phyloP scores from a whole-genome alignment of 495 filamentous ascomycete species.

The Aspergillus asperescens region DNA sequence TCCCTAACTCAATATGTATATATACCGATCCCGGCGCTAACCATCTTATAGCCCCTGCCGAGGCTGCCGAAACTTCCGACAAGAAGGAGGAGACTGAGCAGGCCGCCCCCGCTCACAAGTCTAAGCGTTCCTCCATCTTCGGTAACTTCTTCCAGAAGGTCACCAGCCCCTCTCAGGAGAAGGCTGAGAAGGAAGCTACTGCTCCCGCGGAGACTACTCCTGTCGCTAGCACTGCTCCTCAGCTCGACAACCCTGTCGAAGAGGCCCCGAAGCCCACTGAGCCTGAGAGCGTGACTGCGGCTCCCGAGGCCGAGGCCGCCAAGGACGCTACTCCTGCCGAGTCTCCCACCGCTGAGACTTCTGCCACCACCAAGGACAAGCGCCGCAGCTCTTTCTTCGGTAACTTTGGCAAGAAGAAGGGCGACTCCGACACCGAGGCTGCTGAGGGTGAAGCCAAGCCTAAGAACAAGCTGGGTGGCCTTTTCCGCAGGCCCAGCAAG shows the following conservation, averaged over 20 bases:
- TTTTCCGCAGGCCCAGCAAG: conserved; percentile 55
- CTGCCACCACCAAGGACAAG: conserved; percentile 44
- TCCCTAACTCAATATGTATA: no score
- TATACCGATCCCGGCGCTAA: conserved; percentile 4
- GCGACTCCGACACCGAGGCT: conserved; percentile 46
- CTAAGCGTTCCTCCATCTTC: conserved; percentile 50
- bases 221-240: conserved; percentile 46
- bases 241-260: conserved; percentile 48
- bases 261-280: conserved; percentile 42
- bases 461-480: conserved; percentile 50
- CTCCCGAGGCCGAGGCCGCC: conserved; percentile 37
- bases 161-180: conserved; percentile 48
- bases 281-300: conserved; percentile 40
- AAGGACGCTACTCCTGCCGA: conserved; percentile 34
- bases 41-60: conserved; percentile 13
- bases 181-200: conserved; percentile 47
- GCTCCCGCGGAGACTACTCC: conserved; percentile 41
- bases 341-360: conserved; percentile 30
- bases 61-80: conserved; percentile 27
- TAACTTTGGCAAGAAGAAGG: conserved; percentile 49
- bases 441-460: conserved; percentile 47
- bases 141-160: conserved; percentile 53
- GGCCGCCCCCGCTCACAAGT: conserved; percentile 25
- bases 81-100: conserved; percentile 35
- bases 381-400: conserved; percentile 54